Conservation (phyloP, 106 monocot species). For the Dendrobium chrysotoxum region DNA sequence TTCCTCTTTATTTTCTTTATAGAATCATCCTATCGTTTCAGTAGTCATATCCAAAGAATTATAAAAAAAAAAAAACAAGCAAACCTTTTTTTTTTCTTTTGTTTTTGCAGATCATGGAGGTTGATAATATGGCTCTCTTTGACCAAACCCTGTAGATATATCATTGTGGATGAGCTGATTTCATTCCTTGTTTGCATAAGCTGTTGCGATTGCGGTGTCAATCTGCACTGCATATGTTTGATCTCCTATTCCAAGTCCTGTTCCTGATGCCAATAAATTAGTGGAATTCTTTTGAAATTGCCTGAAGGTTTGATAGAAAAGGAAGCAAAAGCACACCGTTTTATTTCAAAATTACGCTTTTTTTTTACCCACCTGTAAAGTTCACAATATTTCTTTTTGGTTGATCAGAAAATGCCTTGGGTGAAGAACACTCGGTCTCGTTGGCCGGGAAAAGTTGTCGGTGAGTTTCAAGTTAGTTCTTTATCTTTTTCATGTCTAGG, state of each 20-base stretch:
- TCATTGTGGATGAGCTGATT: not conserved
- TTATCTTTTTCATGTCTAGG: not conserved
- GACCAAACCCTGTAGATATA: not conserved
- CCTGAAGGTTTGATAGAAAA: not conserved
- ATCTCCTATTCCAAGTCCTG: not conserved
- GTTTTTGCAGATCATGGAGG: constrained; percentile 4
- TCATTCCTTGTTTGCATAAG: not conserved
- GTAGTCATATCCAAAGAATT: too few species aligned
- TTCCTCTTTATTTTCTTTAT: too few species aligned
- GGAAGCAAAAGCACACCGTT: not conserved
- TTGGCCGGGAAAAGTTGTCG: not conserved
- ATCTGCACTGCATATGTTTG: not conserved
- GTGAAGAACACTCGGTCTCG: not conserved
- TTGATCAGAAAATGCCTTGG: not conserved
- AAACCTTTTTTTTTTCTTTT: too few species aligned
- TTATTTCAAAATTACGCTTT: not conserved
- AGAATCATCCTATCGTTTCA: too few species aligned
- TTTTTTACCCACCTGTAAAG: not conserved
- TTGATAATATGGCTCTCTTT: constrained; percentile 7
- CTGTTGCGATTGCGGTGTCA: too few species aligned
- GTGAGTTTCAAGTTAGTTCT: not conserved
- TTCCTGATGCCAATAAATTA: not conserved
- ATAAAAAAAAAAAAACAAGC: too few species aligned
- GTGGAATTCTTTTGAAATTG: not conserved
- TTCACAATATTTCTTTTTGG: not conserved